A percentile compares a stretch with the other conserved stretches of the same genome.
These are phyloP conservation scores for Truncatella angustata DNA, from an alignment of 2,329 filamentous ascomycete species.

Conservation along the genomic window DNA sequence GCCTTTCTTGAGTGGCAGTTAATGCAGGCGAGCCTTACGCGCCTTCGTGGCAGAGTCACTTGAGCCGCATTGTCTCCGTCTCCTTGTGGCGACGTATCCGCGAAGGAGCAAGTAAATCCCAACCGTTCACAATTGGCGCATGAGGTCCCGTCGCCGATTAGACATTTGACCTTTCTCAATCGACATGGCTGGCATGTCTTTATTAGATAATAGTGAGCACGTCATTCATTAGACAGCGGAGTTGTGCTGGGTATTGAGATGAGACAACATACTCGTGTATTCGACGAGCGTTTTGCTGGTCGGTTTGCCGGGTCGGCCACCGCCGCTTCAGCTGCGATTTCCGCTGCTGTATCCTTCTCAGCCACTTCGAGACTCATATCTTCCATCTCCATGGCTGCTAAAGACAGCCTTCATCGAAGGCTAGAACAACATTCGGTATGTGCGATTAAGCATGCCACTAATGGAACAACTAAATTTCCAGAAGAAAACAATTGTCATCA, in stretches of 20 bases:
- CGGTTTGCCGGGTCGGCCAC: slow-evolving; percentile 31
- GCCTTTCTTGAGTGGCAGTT: slow-evolving; percentile 59
- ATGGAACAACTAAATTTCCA: neutral
- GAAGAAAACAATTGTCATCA: neutral
- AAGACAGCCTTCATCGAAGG: slow-evolving; percentile 2
- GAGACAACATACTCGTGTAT: slow-evolving; percentile 40
- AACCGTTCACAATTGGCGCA: slow-evolving; percentile 60
- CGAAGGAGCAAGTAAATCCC: slow-evolving; percentile 56
- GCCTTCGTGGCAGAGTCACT: slow-evolving; percentile 48
- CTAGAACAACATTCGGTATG: neutral
- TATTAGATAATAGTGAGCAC: slow-evolving; percentile 4
- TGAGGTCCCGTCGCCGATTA: slow-evolving; percentile 47
- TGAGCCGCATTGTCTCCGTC: slow-evolving; percentile 34
- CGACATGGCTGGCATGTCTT: slow-evolving; percentile 15
- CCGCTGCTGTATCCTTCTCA: slow-evolving; percentile 31
- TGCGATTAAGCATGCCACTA: slow-evolving; percentile 2
- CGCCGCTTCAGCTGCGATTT: slow-evolving; percentile 31
- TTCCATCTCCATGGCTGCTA: slow-evolving; percentile 30
- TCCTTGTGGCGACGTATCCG: slow-evolving; percentile 39
- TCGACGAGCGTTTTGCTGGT: slow-evolving; percentile 29
- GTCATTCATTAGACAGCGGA: neutral
- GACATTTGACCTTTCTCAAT: slow-evolving; percentile 54
- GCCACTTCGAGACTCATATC: slow-evolving; percentile 33
- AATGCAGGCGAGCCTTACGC: slow-evolving; percentile 55
- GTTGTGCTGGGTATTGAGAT: slow-evolving; percentile 38